Evolutionary conservation across 1,284 basidiomycete genomes (phyloP), one percentile per base, ranked within the genome.

Genomic region (Sanghuangporus baumii): DNA sequence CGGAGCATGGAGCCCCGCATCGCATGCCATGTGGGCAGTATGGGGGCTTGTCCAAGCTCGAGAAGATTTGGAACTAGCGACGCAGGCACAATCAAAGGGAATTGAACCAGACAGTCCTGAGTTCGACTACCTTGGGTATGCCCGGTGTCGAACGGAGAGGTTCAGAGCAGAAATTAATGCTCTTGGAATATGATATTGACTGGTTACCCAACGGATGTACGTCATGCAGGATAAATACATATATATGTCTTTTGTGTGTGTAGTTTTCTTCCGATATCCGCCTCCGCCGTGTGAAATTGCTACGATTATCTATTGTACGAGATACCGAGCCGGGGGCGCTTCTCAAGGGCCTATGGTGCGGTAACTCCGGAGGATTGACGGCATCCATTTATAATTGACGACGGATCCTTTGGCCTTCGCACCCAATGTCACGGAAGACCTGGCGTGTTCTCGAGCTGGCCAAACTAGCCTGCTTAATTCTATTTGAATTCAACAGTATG

Each of bases 21-120:
- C 89, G 31, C 92, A 94, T 69, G 92, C 84, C 6, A 88, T 91
- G 83, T 98, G 95, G 94, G 85, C 88, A 7, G 77, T 97, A 38
- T 98, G 95, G 95, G 94, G 92, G 2, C 79, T 97, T 64, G 86
- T 97, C 9, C 93, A 96, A 73, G 93, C 92, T 2, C 85, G 86
- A 67, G 93, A 95, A 69, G 86, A 91, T 69, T 71, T 96, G 12
- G 83, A 87, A 69, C 81, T 74, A n/a, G 75, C 81, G 48, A 79
- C 81, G 38, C 66, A 67, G 34, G 68, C 68, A 20, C 67, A 70
- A n/a, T 66, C 56, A 14, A 62, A 66, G 40, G 59, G 66, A 41
- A 57, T 65, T 52, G 50, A 55, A 59, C 43, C 59, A 23, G 72
- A 72, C 40, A 78, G 84, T 65, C 81, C 81, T 12, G 91, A 91